These are phyloP conservation scores for Torulaspora quercuum DNA, from an alignment of 805 yeast species.

Conservation along the genomic window DNA sequence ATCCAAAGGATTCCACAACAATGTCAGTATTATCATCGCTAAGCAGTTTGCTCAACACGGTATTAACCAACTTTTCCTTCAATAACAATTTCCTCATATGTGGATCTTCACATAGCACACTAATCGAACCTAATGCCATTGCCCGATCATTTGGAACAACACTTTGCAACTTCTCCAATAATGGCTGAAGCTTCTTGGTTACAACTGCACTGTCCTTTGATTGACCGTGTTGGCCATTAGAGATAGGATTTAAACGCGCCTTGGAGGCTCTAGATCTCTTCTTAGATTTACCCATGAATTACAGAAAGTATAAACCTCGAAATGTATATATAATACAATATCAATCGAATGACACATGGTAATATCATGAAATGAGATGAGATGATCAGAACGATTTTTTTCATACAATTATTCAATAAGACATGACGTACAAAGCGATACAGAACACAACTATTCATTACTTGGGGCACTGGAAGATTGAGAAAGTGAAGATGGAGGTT, in stretches of 20 bases:
- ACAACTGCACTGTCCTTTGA: conserved; percentile 50
- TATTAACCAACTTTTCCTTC: conserved; percentile 66
- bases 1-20: conserved; percentile 75
- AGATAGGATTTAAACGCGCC: conserved; percentile 38
- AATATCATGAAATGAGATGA: conserved; percentile 12
- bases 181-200: conserved; percentile 60
- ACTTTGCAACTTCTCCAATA: conserved; percentile 61
- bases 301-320: conserved; percentile 1
- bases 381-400: no score
- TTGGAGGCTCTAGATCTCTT: conserved; percentile 55
- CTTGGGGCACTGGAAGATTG: neutral
- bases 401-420: neutral
- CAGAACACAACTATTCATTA: conserved; percentile 3
- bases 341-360: conserved; percentile 2
- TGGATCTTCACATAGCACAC: conserved; percentile 66
- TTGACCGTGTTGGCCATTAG: conserved; percentile 25
- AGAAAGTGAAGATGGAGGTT: conserved; percentile 2
- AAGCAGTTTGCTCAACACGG: conserved; percentile 59
- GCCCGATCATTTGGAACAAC: conserved; percentile 67
- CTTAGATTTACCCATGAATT: conserved; percentile 69
- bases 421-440: conserved; percentile 7
- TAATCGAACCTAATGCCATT: conserved; percentile 71
- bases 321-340: no score
- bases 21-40: conserved; percentile 70
- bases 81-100: conserved; percentile 58